A percentile compares a stretch with the other conserved stretches of the same genome.
phyloP scores from a whole-genome alignment of 805 yeast species.

The Saturnispora quitensis region DNA sequence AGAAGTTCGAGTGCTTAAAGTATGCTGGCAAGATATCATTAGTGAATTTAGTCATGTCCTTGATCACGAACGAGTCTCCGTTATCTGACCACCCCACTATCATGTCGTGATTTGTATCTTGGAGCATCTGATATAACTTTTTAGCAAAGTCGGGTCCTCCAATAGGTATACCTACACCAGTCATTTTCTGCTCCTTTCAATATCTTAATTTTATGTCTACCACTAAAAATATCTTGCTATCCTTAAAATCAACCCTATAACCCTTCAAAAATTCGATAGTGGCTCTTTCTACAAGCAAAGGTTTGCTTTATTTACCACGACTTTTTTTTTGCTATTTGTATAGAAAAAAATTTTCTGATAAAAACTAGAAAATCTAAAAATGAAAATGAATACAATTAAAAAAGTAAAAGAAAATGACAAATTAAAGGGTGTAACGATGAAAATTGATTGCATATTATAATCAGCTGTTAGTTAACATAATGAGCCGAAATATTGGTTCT shows the following conservation, averaged over 20 bases:
- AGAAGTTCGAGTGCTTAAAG: slow-evolving; percentile 91
- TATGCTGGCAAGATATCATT: slow-evolving; percentile 82
- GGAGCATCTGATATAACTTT: slow-evolving; percentile 75
- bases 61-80: slow-evolving; percentile 85
- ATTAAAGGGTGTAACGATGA: background rate
- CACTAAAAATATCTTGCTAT: background rate
- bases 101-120: slow-evolving; percentile 62
- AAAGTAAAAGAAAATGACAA: background rate
- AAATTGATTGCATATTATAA: background rate
- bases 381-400: background rate
- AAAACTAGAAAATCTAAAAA: too few relatives aligned
- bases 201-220: background rate
- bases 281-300: background rate
- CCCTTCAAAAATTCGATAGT: background rate
- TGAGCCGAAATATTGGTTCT: background rate
- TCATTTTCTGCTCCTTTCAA: background rate
- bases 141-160: slow-evolving; percentile 54
- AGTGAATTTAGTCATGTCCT: slow-evolving; percentile 86
- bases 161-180: background rate
- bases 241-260: background rate
- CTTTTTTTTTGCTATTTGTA: background rate
- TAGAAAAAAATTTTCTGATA: background rate
- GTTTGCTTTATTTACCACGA: background rate
- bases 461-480: background rate
- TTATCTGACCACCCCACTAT: slow-evolving; percentile 77